Base-by-base conservation (phyloP, 2,329 filamentous ascomycete genomes). In the Fusarium succisae region DNA sequence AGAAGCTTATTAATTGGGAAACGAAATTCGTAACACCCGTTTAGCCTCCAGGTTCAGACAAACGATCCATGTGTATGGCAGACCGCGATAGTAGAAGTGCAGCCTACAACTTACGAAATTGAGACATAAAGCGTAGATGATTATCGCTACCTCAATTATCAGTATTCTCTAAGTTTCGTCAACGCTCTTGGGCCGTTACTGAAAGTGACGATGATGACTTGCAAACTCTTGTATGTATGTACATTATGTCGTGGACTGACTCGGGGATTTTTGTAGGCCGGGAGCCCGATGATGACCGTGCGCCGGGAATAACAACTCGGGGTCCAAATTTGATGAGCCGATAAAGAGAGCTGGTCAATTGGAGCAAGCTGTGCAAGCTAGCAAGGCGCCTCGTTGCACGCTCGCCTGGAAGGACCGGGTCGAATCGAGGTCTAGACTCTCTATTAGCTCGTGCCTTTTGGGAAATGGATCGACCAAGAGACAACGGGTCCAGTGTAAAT, bases 401-500 rank as follows among this genome's bases (percentile, higher is more conserved):
- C 24, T 70, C 22, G 55, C 32, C 54, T 57, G 54, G 32, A 28
- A 38, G 45, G 50, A 54, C 66, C 30, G 72, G 66, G 72, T 69
- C 71, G 55, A 72, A 53, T 53, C 50, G 44, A 28, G 60, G 72
- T 75, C 72, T 69, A 66, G 72, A 74, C 72, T 60, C 53, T 69
- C 54, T 45, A 17, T 12, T 47, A 43, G 56, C 72, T 69, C 56
- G 37, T 39, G 22, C n/a, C n/a, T 51, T 66, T 69, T 59, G 37
- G 72, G 54, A 41, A 72, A 70, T 58, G 30, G 72, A 75, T 74
- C 72, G 53, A 43, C 72, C 37, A 32, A 35, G 43, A 57, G 47
- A 28, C 60, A 75, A 61, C 53, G 57, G 68, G 44, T n/a, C 63
- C 60, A 63, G 37, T 43, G 44, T 24, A 43, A n/a, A 37, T 57